A percentile compares a stretch with the other conserved stretches of the same genome.
Evolutionary conservation across 257 asterid genomes (phyloP).

Genomic region (Solanum sejunctum): DNA sequence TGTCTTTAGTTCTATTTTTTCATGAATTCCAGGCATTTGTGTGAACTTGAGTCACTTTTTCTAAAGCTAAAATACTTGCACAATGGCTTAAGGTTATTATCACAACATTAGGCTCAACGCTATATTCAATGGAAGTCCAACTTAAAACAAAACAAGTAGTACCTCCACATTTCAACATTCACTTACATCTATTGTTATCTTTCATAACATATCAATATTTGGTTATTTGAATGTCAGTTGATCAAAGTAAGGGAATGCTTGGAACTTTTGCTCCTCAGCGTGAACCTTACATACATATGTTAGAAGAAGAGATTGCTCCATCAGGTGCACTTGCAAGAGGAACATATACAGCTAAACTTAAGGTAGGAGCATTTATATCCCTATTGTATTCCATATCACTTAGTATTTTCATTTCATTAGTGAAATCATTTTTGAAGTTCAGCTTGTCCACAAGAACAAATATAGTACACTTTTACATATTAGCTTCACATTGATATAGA

Average conservation of each 20-base stretch:
- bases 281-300: constrained; percentile 42
- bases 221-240: constrained; percentile 33
- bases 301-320: constrained; percentile 74
- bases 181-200: background rate
- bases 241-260: constrained; percentile 62
- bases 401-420: background rate
- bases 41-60: background rate
- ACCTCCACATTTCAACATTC: background rate
- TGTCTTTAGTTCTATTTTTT: background rate
- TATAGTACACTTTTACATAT: background rate
- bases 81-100: background rate
- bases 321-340: constrained; percentile 78
- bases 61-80: background rate
- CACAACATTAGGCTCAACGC: background rate
- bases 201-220: background rate
- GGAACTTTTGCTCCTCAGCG: constrained; percentile 75
- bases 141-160: background rate
- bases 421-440: background rate
- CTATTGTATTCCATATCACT: background rate
- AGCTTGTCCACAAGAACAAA: background rate
- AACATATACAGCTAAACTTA: constrained; percentile 48
- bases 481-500: background rate
- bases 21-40: background rate
- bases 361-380: constrained; percentile 21
- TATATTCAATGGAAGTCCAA: background rate